Percentiles rank a stretch among this genome's conserved stretches.
Conservation (phyloP, 352 stramenopile species). For the Globisporangium iwayamae region DNA sequence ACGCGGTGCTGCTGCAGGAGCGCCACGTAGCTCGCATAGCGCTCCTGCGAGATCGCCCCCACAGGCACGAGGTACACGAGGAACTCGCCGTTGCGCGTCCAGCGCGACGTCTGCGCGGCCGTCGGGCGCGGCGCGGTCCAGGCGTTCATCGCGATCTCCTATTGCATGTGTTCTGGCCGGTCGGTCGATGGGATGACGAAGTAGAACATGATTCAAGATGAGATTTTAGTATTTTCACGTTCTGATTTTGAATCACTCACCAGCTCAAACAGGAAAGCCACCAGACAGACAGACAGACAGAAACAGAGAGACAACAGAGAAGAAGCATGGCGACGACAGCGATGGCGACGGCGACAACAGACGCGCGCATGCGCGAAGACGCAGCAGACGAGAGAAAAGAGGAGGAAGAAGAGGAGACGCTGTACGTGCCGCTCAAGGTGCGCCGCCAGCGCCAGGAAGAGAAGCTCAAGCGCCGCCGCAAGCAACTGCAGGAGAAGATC, state of each 20-base stretch:
- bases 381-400: background rate
- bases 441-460: constrained; percentile 68
- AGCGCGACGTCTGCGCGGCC: constrained; percentile 30
- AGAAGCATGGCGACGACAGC: background rate
- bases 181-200: no score
- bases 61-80: constrained; percentile 84
- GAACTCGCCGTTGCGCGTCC: constrained; percentile 65
- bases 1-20: constrained; percentile 55
- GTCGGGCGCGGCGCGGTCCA: constrained; percentile 27
- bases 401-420: constrained; percentile 27
- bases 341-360: constrained; percentile 3
- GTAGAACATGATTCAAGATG: no score
- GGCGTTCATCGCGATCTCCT: constrained; percentile 24
- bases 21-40: constrained; percentile 54
- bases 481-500: constrained; percentile 48
- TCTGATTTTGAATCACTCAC: no score
- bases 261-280: background rate
- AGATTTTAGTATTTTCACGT: no score
- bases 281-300: background rate
- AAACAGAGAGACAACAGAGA: background rate
- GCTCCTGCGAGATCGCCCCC: constrained; percentile 52
- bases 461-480: constrained; percentile 46
- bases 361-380: constrained; percentile 11
- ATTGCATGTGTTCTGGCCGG: background rate
- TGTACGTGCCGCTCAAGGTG: constrained; percentile 84